Evolutionary conservation across 805 yeast species (phyloP).

Genomic region (Starmerella etchellsii): DNA sequence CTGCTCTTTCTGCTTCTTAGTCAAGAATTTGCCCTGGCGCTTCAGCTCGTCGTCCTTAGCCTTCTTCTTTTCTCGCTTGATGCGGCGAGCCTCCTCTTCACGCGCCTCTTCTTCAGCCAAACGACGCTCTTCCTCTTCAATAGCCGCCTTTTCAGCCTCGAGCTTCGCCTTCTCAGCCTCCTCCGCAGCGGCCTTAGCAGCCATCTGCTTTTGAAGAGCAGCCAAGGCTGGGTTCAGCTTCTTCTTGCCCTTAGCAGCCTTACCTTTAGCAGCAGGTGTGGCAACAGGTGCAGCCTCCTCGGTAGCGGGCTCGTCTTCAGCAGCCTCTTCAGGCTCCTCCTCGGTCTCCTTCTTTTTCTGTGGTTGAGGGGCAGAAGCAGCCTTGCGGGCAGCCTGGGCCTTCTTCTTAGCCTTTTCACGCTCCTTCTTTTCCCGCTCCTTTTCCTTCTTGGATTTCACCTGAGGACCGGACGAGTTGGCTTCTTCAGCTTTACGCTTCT

Average conservation of each 20-base stretch:
- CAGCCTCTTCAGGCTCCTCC: slow-evolving; percentile 17
- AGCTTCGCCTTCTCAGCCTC: slow-evolving; percentile 63
- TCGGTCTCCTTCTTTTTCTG: slow-evolving; percentile 31
- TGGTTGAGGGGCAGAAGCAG: slow-evolving; percentile 50
- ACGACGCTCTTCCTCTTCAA: slow-evolving; percentile 37
- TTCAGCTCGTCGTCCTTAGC: slow-evolving; percentile 79
- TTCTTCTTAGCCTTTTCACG: slow-evolving; percentile 67
- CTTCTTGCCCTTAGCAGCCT: slow-evolving; percentile 36
- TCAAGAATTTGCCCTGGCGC: slow-evolving; percentile 88
- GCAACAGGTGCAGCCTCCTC: slow-evolving; percentile 24
- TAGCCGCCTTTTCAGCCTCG: slow-evolving; percentile 47
- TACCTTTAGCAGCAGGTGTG: slow-evolving; percentile 34
- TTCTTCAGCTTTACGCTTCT: slow-evolving; percentile 30
- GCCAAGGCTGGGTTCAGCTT: slow-evolving; percentile 86
- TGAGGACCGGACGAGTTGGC: slow-evolving; percentile 46
- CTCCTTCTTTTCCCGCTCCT: slow-evolving; percentile 57
- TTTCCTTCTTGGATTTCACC: slow-evolving; percentile 89
- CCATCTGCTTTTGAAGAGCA: slow-evolving; percentile 79
- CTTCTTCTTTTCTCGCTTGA: slow-evolving; percentile 78
- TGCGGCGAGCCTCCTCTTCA: slow-evolving; percentile 40
- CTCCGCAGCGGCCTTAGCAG: slow-evolving; percentile 74
- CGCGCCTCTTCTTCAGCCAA: slow-evolving; percentile 51
- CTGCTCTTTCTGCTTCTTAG: slow-evolving; percentile 92
- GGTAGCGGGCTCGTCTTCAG: slow-evolving; percentile 2
- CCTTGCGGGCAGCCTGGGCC: slow-evolving; percentile 76